Conservation (phyloP, 768 basidiomycete genomes). For the Panaeolus cyanescens region DNA sequence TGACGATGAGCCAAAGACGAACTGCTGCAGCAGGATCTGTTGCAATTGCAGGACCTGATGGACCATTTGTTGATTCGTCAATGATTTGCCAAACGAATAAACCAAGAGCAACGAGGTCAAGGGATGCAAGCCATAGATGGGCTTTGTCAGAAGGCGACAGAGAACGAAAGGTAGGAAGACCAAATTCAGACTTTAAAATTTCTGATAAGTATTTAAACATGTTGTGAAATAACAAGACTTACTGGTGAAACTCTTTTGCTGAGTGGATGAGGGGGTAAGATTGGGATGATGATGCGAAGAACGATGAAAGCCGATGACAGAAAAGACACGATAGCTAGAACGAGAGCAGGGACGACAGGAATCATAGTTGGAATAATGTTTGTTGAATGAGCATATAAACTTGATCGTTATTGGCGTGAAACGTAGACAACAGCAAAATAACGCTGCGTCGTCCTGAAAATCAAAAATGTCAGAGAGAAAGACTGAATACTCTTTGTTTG, state of each 20-base stretch:
- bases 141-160: constrained; percentile 70
- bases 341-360: constrained; percentile 66
- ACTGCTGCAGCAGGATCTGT: constrained; percentile 54
- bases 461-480: constrained; percentile 19
- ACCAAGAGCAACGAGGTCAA: constrained; percentile 63
- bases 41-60: constrained; percentile 44
- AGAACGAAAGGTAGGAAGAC: constrained; percentile 66
- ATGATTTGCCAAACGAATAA: constrained; percentile 71
- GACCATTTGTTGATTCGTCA: constrained; percentile 49
- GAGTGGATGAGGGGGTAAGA: constrained; percentile 71
- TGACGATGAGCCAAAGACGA: constrained; percentile 70
- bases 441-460: constrained; percentile 28
- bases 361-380: constrained; percentile 48
- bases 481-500: constrained; percentile 28
- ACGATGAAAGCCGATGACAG: constrained; percentile 73
- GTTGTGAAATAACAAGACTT: constrained; percentile 26
- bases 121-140: constrained; percentile 71
- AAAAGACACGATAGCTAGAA: constrained; percentile 72
- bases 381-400: constrained; percentile 39
- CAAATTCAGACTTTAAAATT: constrained; percentile 66
- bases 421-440: constrained; percentile 29
- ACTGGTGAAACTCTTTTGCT: constrained; percentile 77
- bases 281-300: constrained; percentile 74
- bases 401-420: constrained; percentile 46
- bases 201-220: constrained; percentile 12